A percentile compares a stretch with the other conserved stretches of the same genome.
phyloP scores from a whole-genome alignment of 2,329 filamentous ascomycete species.

The Colletotrichum cereale region DNA sequence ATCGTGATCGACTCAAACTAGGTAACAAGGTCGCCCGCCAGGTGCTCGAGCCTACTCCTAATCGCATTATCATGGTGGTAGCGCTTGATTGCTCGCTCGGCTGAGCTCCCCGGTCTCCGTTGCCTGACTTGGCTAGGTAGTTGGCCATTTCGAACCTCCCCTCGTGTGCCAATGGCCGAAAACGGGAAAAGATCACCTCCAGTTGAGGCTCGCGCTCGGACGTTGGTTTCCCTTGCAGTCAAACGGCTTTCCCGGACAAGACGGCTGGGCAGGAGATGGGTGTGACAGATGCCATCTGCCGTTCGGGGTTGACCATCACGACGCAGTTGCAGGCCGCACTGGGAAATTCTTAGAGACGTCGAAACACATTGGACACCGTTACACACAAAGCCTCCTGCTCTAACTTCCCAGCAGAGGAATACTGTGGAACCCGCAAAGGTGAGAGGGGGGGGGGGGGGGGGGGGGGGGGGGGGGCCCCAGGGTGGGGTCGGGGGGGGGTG shows the following conservation, averaged over 20 bases:
- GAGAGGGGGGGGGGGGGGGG: neutral
- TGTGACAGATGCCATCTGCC: slow-evolving; percentile 29
- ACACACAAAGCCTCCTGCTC: neutral
- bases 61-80: slow-evolving; percentile 1
- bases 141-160: neutral
- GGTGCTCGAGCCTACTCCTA: slow-evolving; percentile 23
- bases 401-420: slow-evolving; percentile 27
- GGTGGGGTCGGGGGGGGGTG: no score
- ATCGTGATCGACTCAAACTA: slow-evolving; percentile 16
- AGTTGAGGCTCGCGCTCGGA: slow-evolving; percentile 20
- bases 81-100: neutral
- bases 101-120: slow-evolving; percentile 3
- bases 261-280: slow-evolving; percentile 27
- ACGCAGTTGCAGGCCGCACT: neutral
- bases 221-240: slow-evolving; percentile 25
- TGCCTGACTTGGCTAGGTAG: slow-evolving; percentile 6
- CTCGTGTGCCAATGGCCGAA: slow-evolving; percentile 3
- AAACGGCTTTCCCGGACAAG: slow-evolving; percentile 20
- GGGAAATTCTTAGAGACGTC: slow-evolving; percentile 30
- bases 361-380: slow-evolving; percentile 24
- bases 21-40: neutral
- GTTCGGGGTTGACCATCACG: slow-evolving; percentile 13
- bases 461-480: no score
- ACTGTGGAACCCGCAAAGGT: slow-evolving; percentile 4
- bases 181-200: slow-evolving; percentile 6